These are phyloP conservation scores for Penicillium riverlandense DNA, from an alignment of 495 filamentous ascomycete genomes.

Conservation along the genomic window DNA sequence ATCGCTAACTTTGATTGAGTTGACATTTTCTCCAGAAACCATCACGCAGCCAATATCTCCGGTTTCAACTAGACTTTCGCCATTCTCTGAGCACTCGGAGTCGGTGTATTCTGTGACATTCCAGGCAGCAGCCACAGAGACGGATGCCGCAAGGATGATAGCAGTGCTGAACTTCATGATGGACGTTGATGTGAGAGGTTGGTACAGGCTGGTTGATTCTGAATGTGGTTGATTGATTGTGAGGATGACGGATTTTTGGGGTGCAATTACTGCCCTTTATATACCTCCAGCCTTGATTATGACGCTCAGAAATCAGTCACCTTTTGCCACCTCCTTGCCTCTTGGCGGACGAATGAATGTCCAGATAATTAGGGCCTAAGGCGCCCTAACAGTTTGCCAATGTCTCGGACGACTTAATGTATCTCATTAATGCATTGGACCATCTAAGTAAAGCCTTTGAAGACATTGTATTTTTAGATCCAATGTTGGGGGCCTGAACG, in stretches of 20 bases:
- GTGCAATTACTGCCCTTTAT: too few species aligned
- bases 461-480: too few species aligned
- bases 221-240: not conserved
- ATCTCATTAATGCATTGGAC: too few species aligned
- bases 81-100: not conserved
- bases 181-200: not conserved
- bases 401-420: too few species aligned
- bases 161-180: not conserved
- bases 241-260: not conserved
- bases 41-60: slow-evolving; percentile 1
- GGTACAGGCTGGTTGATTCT: slow-evolving; percentile 2
- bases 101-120: slow-evolving; percentile 3
- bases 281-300: too few species aligned
- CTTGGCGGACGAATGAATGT: too few species aligned
- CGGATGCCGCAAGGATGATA: not conserved
- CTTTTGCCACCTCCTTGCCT: too few species aligned
- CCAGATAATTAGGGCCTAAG: too few species aligned
- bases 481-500: too few species aligned
- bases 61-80: not conserved
- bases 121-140: slow-evolving; percentile 3
- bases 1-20: not conserved
- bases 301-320: too few species aligned
- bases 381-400: too few species aligned
- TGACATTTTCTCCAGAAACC: not conserved
- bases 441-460: too few species aligned